Evolutionary conservation across 2,329 filamentous ascomycete genomes (phyloP).

Genomic region (Cordyceps pruinosa): DNA sequence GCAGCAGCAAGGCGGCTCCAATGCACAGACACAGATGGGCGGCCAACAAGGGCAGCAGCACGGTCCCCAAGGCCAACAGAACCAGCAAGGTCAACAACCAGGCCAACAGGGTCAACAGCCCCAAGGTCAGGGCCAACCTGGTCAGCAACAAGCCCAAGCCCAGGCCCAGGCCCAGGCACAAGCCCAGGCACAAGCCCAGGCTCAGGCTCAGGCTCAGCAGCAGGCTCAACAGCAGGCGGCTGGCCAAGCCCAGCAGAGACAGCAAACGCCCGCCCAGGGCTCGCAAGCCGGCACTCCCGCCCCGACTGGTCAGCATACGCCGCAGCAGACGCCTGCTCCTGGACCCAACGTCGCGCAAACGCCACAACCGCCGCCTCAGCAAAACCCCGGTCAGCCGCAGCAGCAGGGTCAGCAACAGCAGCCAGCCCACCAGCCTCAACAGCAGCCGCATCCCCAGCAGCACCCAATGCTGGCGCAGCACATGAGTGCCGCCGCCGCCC

Average conservation of each 20-base stretch:
- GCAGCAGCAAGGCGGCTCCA: slow-evolving; percentile 21
- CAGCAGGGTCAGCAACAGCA: slow-evolving; percentile 23
- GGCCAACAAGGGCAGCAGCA: slow-evolving; percentile 14
- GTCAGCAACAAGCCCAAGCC: slow-evolving; percentile 24
- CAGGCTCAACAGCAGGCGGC: slow-evolving; percentile 25
- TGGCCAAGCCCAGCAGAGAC: slow-evolving; percentile 29
- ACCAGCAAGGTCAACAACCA: slow-evolving; percentile 26
- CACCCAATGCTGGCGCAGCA: slow-evolving; percentile 24
- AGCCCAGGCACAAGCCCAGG: slow-evolving; percentile 15
- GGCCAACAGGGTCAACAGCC: slow-evolving; percentile 31
- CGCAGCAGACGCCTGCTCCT: slow-evolving; percentile 38
- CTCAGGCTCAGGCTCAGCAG: slow-evolving; percentile 18
- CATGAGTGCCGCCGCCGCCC: slow-evolving; percentile 21
- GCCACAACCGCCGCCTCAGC: slow-evolving; percentile 27
- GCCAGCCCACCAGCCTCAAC: slow-evolving; percentile 23
- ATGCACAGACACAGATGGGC: slow-evolving; percentile 15
- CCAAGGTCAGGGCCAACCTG: slow-evolving; percentile 18
- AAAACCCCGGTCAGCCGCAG: slow-evolving; percentile 27
- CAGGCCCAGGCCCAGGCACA: slow-evolving; percentile 16
- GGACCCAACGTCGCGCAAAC: slow-evolving; percentile 23
- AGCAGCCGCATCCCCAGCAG: slow-evolving; percentile 31
- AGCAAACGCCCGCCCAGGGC: slow-evolving; percentile 40
- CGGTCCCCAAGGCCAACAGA: slow-evolving; percentile 24
- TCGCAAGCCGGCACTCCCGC: slow-evolving; percentile 36
- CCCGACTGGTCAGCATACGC: slow-evolving; percentile 39